Evolutionary conservation across 768 basidiomycete species (phyloP).

Genomic region (Tephrocybe rancida): DNA sequence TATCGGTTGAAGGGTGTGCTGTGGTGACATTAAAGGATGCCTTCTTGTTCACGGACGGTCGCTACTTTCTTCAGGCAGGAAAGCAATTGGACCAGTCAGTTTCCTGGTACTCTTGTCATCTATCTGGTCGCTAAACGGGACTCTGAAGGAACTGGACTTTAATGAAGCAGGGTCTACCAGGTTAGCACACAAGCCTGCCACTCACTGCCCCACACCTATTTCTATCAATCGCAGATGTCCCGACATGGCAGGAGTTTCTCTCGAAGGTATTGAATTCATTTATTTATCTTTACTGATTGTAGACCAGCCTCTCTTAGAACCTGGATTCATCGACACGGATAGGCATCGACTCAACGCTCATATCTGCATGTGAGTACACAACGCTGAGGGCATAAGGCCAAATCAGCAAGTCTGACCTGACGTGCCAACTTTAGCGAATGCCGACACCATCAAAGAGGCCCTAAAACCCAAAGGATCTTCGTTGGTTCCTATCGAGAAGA

Average conservation of each 20-base stretch:
- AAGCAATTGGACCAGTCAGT: conserved; percentile 84
- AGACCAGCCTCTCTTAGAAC: conserved; percentile 48
- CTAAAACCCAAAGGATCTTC: conserved; percentile 56
- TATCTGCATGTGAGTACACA: conserved; percentile 56
- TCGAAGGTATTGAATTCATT: conserved; percentile 54
- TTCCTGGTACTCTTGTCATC: neutral
- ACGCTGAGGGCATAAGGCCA: neutral
- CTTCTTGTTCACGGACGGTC: conserved; percentile 90
- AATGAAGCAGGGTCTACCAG: conserved; percentile 90
- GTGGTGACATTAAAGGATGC: conserved; percentile 73
- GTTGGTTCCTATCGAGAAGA: conserved; percentile 66
- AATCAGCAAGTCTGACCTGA: neutral
- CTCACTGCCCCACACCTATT: neutral
- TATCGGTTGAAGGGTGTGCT: conserved; percentile 59
- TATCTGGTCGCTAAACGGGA: neutral
- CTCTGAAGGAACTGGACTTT: conserved; percentile 79
- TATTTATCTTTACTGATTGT: too few relatives aligned
- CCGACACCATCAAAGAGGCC: conserved; percentile 57
- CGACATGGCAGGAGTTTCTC: conserved; percentile 89
- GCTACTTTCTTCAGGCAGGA: conserved; percentile 92
- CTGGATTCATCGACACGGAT: conserved; percentile 64
- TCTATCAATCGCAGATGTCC: conserved; percentile 58
- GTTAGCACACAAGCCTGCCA: conserved; percentile 37
- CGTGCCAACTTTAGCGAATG: too few relatives aligned
- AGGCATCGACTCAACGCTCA: conserved; percentile 82